Base-by-base conservation (phyloP, 2,329 filamentous ascomycete genomes). In the Alternaria ventricosa region DNA sequence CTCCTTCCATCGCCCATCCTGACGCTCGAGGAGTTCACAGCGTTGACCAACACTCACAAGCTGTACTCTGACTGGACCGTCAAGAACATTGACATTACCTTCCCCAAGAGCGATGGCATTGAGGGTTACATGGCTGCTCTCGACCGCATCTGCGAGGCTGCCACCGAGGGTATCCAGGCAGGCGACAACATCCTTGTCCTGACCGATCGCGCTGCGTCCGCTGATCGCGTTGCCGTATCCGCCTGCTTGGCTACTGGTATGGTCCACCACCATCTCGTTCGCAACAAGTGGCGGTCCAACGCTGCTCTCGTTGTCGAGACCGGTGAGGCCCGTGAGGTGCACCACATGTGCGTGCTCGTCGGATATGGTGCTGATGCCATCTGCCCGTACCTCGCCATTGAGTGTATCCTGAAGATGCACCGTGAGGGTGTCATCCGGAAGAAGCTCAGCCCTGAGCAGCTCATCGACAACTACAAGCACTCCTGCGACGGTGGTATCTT, bases 331-430 rank as follows among this genome's bases (percentile, higher is more conserved):
- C 93, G 95, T 82, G 95, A 98, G 82, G 95, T 98, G 8, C 95
- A 98, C 81, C 95, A 98, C 83, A 97, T 97, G 93, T 97, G 93
- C 84, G 95, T 98, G n/a, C 87, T 97, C 46, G 88, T 98, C 64
- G 95, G 95, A 58, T 98, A 98, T 75, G 95, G 95, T 84, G 94
- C 92, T 59, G 95, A 98, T 83, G 95, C 91, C 53, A 89, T 98
- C 78, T 97, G 96, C 85, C 95, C 95, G 20, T 97, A 97, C 81
- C 89, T 97, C 54, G 92, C 95, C 15, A 92, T 97, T 84, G 95
- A 98, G 84, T 97, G 94, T 78, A 97, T 98, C 74, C 84, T 97
- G 71, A 98, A 97, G 90, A 91, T 98, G 82, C 94, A 97, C 84
- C 91, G 93, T 53, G 94, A 98, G 82, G 92, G 92, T 55, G 85